phyloP scores from a whole-genome alignment of 768 basidiomycete species.

The Trametes elegans region DNA sequence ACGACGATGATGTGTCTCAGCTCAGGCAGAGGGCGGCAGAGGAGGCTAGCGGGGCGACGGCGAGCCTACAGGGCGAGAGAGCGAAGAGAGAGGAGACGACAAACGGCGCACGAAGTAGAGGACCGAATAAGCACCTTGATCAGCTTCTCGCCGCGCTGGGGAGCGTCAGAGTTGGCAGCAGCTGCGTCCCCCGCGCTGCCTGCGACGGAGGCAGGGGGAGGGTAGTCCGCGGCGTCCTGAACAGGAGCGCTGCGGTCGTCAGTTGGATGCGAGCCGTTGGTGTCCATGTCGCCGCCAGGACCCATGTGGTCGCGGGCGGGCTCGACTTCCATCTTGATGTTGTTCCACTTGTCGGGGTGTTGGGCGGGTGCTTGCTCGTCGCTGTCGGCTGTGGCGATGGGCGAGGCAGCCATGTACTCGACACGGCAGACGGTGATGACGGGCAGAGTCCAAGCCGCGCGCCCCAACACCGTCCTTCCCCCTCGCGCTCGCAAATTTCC shows the following conservation, averaged over 20 bases:
- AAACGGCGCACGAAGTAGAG: constrained; percentile 9
- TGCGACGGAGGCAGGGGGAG: constrained; percentile 14
- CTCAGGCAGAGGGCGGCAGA: constrained; percentile 9
- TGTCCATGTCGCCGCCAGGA: constrained; percentile 16
- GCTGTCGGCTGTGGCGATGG: constrained; percentile 16
- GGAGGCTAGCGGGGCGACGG: constrained; percentile 8
- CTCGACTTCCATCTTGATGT: constrained; percentile 18
- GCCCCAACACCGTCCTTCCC: background rate
- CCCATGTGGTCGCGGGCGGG: constrained; percentile 21
- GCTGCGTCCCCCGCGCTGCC: constrained; percentile 11
- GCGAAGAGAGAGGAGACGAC: constrained; percentile 41
- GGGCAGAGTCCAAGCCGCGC: background rate
- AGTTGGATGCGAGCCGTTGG: constrained; percentile 23
- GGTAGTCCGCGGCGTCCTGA: constrained; percentile 19
- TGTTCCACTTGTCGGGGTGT: constrained; percentile 22
- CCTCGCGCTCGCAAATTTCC: constrained; percentile 6
- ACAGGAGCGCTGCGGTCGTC: constrained; percentile 23
- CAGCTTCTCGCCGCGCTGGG: constrained; percentile 31
- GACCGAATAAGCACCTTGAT: constrained; percentile 34
- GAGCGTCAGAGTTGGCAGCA: constrained; percentile 16
- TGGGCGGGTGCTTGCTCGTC: background rate
- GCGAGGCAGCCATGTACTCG: constrained; percentile 21
- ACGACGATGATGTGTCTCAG: constrained; percentile 5
- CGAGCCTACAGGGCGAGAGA: constrained; percentile 31
- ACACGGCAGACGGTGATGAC: constrained; percentile 4